Conservation (phyloP, 2,329 filamentous ascomycete genomes). For the Colletotrichum somersetense region DNA sequence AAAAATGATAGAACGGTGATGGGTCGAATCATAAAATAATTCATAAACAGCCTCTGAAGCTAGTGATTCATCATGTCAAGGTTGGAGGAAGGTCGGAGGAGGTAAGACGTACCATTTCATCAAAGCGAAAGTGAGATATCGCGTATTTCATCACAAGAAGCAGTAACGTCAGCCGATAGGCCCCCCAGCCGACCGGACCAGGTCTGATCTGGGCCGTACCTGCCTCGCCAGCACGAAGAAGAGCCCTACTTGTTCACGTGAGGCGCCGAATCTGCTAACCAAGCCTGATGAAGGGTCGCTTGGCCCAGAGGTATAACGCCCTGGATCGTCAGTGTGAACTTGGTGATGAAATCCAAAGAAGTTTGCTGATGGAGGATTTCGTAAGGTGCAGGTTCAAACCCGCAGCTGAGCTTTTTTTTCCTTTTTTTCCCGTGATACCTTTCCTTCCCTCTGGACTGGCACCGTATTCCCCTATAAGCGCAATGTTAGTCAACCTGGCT, state of each 20-base stretch:
- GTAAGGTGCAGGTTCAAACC: background rate
- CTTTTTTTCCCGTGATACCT: background rate
- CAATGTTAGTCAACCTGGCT: background rate
- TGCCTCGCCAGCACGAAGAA: background rate
- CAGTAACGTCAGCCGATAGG: background rate
- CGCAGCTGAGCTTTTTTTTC: constrained; percentile 9
- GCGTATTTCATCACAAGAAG: background rate
- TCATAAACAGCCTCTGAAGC: constrained; percentile 65
- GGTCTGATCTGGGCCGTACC: background rate
- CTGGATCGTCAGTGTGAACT: constrained; percentile 7
- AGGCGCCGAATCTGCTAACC: background rate
- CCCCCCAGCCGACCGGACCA: background rate
- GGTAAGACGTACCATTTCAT: constrained; percentile 1
- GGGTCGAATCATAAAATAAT: constrained; percentile 53
- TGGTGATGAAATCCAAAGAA: constrained; percentile 13
- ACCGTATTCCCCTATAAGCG: background rate
- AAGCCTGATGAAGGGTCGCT: constrained; percentile 7
- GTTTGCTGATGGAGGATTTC: constrained; percentile 10
- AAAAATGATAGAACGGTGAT: constrained; percentile 50
- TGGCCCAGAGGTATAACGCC: constrained; percentile 9
- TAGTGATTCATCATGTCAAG: constrained; percentile 54
- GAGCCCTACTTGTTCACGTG: background rate
- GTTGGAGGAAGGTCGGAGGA: background rate
- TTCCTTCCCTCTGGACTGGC: background rate
- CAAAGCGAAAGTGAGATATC: background rate